Evolutionary conservation across 768 basidiomycete genomes (phyloP).

Genomic region (Russula abietina): DNA sequence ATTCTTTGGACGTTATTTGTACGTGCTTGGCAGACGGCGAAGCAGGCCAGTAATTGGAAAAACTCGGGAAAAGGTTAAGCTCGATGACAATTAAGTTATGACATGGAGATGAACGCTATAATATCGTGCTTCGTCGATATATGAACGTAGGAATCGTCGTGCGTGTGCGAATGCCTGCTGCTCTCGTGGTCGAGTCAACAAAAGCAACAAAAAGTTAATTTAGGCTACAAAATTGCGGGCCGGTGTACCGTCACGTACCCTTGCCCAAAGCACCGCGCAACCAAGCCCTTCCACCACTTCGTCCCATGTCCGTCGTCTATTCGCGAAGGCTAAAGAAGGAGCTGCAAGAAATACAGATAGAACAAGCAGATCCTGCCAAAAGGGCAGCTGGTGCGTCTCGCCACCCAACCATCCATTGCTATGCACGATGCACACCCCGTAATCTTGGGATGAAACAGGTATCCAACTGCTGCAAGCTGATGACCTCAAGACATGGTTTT

Average conservation of each 20-base stretch:
- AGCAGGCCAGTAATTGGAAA: not conserved
- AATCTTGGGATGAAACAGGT: slow-evolving; percentile 37
- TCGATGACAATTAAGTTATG: not conserved
- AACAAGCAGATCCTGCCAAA: slow-evolving; percentile 22
- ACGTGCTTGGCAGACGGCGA: slow-evolving; percentile 4
- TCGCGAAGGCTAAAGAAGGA: slow-evolving; percentile 25
- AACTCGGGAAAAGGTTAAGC: not conserved
- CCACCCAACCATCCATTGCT: no score
- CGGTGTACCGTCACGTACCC: not conserved
- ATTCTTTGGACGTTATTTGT: slow-evolving; percentile 16
- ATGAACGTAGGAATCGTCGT: not conserved
- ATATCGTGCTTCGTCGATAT: not conserved
- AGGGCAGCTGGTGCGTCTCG: slow-evolving; percentile 18
- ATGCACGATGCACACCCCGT: not conserved
- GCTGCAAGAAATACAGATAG: slow-evolving; percentile 25
- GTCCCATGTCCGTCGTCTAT: slow-evolving; percentile 22
- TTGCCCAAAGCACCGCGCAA: slow-evolving; percentile 1
- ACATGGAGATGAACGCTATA: not conserved
- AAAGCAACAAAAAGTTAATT: not conserved
- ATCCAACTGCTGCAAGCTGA: slow-evolving; percentile 70
- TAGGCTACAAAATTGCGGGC: not conserved
- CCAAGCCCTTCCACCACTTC: not conserved
- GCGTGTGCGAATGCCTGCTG: not conserved
- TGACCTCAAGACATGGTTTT: slow-evolving; percentile 70
- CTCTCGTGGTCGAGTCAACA: not conserved